Evolutionary conservation across 2,329 filamentous ascomycete species (phyloP).

Genomic region (Sarocladium strictum): DNA sequence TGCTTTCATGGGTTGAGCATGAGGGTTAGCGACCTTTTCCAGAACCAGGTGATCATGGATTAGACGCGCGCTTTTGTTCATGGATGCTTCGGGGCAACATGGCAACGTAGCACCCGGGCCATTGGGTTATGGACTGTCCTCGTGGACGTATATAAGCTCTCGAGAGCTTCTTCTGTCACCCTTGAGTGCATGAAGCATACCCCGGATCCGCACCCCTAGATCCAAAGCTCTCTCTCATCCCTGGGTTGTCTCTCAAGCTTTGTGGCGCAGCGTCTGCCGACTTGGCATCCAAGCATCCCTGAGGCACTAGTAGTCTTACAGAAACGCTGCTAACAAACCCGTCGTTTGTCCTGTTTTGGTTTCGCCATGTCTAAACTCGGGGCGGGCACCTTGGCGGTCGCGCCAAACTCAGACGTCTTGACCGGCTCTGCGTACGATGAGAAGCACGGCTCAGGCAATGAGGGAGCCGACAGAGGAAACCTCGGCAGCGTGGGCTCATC

Average conservation of each 20-base stretch:
- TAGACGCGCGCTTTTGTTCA: background rate
- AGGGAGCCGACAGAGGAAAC: slow-evolving; percentile 10
- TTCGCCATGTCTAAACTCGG: slow-evolving; percentile 1
- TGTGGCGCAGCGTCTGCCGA: background rate
- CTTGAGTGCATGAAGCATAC: too few relatives aligned
- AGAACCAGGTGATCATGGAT: background rate
- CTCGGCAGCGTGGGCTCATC: background rate
- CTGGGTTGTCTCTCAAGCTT: too few relatives aligned
- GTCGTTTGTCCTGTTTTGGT: too few relatives aligned
- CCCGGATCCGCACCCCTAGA: too few relatives aligned
- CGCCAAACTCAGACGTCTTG: background rate
- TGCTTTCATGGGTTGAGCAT: background rate
- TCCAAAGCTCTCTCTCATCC: too few relatives aligned
- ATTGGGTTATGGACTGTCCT: too few relatives aligned
- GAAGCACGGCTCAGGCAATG: slow-evolving; percentile 13
- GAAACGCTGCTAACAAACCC: too few relatives aligned
- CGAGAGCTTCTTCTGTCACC: too few relatives aligned
- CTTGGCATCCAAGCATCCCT: background rate
- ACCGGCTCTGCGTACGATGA: background rate
- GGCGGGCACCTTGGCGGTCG: background rate
- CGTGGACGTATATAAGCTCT: too few relatives aligned
- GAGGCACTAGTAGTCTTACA: too few relatives aligned
- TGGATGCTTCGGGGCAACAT: too few relatives aligned
- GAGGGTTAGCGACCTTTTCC: background rate
- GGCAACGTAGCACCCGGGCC: too few relatives aligned